Percentiles rank a stretch among this genome's conserved stretches.
Evolutionary conservation across 192 early-diverging fungal species (phyloP).

Genomic region (Oehlia diaphana): DNA sequence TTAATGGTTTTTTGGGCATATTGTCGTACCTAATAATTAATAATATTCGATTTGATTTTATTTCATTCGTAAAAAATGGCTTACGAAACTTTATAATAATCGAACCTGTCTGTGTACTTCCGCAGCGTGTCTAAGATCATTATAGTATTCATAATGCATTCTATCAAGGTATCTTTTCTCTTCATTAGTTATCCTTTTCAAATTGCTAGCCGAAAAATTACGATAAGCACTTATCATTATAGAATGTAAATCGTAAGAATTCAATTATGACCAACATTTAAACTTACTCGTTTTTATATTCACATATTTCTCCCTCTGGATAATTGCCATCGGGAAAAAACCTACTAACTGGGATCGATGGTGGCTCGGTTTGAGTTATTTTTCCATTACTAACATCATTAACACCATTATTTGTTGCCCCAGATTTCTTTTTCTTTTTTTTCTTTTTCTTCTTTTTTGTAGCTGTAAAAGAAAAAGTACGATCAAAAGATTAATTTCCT

Average conservation of each 20-base stretch:
- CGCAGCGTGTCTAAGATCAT: slow-evolving; percentile 83
- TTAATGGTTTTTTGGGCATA: slow-evolving; percentile 81
- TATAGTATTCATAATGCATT: slow-evolving; percentile 67
- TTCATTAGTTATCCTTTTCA: slow-evolving; percentile 86
- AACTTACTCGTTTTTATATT: slow-evolving; percentile 83
- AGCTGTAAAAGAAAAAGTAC: background rate
- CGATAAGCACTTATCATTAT: background rate
- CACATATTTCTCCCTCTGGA: slow-evolving; percentile 78
- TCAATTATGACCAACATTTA: background rate
- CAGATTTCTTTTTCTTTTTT: slow-evolving; percentile 22
- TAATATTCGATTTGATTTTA: too few relatives aligned
- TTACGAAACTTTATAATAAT: too few relatives aligned
- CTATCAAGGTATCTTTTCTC: slow-evolving; percentile 88
- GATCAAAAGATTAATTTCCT: too few relatives aligned
- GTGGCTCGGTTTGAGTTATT: slow-evolving; percentile 59
- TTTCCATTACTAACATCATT: slow-evolving; percentile 20
- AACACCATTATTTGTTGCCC: background rate
- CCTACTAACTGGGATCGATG: slow-evolving; percentile 76
- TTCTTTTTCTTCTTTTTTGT: slow-evolving; percentile 19
- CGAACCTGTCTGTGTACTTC: slow-evolving; percentile 87
- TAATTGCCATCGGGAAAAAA: slow-evolving; percentile 77
- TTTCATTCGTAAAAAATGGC: too few relatives aligned
- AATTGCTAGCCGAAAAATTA: slow-evolving; percentile 57
- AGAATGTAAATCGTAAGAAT: background rate
- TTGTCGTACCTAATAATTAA: slow-evolving; percentile 59